Evolutionary conservation across 169 alveolate species (phyloP), one percentile per base, ranked within the genome.

Genomic region (Plasmodium falciparum): DNA sequence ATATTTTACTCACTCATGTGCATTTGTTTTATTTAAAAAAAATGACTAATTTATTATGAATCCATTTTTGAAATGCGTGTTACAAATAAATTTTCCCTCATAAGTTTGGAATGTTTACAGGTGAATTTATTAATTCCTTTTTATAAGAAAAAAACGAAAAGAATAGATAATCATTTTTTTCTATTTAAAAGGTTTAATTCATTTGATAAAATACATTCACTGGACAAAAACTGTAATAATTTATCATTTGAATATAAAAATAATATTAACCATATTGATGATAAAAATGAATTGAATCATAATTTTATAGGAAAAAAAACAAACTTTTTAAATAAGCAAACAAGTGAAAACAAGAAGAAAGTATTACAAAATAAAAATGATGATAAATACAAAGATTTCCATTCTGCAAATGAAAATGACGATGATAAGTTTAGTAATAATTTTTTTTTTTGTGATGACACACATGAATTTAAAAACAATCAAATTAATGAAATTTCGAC

Each of bases 21-120:
- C 9, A 9, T 78, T 78, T 56, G 26, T 22, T 78, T 61, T 59
- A 22, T 76, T 24, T 39, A 26, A 63, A 39, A 83, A 65, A 58
- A 70, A 69, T 39, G 45, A 83, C 58, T 78, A 83, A 69, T 69
- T 47, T 69, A 20, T 39, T 71, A 71, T 39, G 43, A 47, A 45
- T 56, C 43, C 29, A 50, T 20, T 66, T 74, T 83, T 83, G 91
- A 83, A 69, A 83, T 83, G 91, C 66, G 56, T 54, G 22, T 83
- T 69, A 83, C 66, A 59, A 49, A 83, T 83, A 83, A 47, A 69
- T 11, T 47, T 56, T 20, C 69, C 49, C 15, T n/a, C 56, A 69
- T 49, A 29, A 56, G 45, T 62, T 83, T 69, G 54, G 85, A 83
- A 43, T 83, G 73, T 83, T 47, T 56, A 29, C 80, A 83, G 66